Conservation (phyloP, 345 rosid species). For the Draba incana region DNA sequence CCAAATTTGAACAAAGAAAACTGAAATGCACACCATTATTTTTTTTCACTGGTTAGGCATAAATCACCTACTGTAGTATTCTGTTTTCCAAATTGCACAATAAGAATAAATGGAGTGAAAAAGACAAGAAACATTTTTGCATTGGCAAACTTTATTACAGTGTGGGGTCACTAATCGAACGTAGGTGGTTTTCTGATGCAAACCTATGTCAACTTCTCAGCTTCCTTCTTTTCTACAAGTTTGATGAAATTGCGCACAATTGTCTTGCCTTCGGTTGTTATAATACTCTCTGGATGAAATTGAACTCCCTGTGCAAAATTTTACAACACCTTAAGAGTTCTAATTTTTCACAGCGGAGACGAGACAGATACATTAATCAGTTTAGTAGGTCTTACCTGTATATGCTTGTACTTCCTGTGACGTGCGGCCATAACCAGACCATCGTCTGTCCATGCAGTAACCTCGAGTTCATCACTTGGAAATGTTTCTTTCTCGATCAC, state of each 20-base stretch:
- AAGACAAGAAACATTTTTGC: slow-evolving; percentile 18
- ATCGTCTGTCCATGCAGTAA: slow-evolving; percentile 96
- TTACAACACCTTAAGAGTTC: slow-evolving; percentile 15
- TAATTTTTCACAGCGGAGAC: neutral
- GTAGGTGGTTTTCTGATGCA: neutral
- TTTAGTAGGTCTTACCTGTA: slow-evolving; percentile 59
- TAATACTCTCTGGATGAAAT: slow-evolving; percentile 97
- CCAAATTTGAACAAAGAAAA: neutral
- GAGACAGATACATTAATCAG: slow-evolving; percentile 11
- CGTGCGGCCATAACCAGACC: slow-evolving; percentile 96
- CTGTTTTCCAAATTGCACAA: neutral
- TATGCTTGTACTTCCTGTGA: slow-evolving; percentile 72
- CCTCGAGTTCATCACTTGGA: slow-evolving; percentile 70
- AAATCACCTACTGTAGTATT: neutral
- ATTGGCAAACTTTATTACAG: slow-evolving; percentile 26
- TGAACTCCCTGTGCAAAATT: slow-evolving; percentile 74
- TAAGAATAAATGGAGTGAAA: neutral
- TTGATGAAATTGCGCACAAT: slow-evolving; percentile 79
- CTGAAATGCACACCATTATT: neutral
- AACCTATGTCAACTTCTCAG: slow-evolving; percentile 49
- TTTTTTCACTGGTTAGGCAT: neutral
- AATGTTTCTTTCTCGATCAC: slow-evolving; percentile 82
- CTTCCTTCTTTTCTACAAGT: slow-evolving; percentile 58
- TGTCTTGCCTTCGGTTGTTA: slow-evolving; percentile 73
- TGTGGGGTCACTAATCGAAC: neutral